These are phyloP conservation scores for Mariannaea sp. DNA, from an alignment of 2,329 filamentous ascomycete genomes.

Conservation along the genomic window DNA sequence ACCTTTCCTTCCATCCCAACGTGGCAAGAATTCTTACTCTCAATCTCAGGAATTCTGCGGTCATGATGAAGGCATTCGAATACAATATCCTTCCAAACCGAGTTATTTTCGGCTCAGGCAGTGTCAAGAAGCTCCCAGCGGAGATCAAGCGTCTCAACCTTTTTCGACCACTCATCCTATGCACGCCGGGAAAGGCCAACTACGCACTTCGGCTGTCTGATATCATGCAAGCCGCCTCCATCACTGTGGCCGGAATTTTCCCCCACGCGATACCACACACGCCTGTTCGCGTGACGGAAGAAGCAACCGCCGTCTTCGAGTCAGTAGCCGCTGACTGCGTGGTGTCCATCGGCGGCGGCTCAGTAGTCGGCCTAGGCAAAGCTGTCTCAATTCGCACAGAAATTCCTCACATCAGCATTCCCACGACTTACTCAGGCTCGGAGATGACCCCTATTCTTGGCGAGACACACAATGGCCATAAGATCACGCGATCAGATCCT, in stretches of 20 bases:
- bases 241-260: constrained; percentile 5
- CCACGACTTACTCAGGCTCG: constrained; percentile 65
- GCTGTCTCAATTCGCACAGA: constrained; percentile 61
- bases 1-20: no score
- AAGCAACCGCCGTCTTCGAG: not conserved
- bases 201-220: not conserved
- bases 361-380: constrained; percentile 61
- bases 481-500: constrained; percentile 61
- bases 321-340: constrained; percentile 16
- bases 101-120: constrained; percentile 61
- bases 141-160: constrained; percentile 52
- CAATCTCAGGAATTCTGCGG: not conserved
- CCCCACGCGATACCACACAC: constrained; percentile 4
- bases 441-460: constrained; percentile 70
- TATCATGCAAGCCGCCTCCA: not conserved
- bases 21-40: not conserved
- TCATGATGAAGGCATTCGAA: constrained; percentile 46
- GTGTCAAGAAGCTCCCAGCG: constrained; percentile 52
- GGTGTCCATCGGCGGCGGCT: constrained; percentile 33
- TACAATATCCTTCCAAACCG: constrained; percentile 58
- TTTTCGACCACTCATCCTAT: constrained; percentile 58
- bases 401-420: constrained; percentile 56
- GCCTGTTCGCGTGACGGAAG: not conserved
- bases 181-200: constrained; percentile 46
- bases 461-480: constrained; percentile 62